Evolutionary conservation across 495 filamentous ascomycete species (phyloP).

Genomic region (Penicillium verhagenii): DNA sequence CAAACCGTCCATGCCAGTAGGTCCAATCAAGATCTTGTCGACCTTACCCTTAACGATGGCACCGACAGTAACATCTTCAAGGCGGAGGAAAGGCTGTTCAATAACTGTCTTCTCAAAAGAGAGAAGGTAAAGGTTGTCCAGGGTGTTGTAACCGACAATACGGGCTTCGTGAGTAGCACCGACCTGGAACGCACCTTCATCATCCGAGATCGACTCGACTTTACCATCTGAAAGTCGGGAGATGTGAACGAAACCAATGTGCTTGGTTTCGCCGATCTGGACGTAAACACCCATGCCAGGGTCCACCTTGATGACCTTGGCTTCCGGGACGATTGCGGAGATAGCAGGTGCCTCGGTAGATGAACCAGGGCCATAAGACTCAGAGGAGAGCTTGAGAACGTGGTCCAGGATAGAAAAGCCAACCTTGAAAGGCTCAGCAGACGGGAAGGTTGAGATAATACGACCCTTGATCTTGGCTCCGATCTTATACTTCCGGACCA

Average conservation of each 20-base stretch:
- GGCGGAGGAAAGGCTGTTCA: constrained; percentile 80
- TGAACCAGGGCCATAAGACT: constrained; percentile 39
- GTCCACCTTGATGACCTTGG: constrained; percentile 74
- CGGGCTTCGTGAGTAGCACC: constrained; percentile 77
- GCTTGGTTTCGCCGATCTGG: constrained; percentile 68
- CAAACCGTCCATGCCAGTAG: constrained; percentile 70
- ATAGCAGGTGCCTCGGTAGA: constrained; percentile 62
- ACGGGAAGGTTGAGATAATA: constrained; percentile 80
- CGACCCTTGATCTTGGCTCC: constrained; percentile 84
- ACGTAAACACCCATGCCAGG: constrained; percentile 76
- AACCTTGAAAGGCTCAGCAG: constrained; percentile 73
- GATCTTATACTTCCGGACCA: constrained; percentile 71
- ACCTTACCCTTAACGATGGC: constrained; percentile 79
- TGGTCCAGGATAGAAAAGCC: constrained; percentile 86
- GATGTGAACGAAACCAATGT: constrained; percentile 89
- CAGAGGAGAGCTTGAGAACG: constrained; percentile 62
- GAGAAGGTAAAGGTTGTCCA: constrained; percentile 84
- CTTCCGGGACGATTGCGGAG: constrained; percentile 72
- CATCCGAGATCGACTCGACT: constrained; percentile 72
- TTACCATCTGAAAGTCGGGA: constrained; percentile 85
- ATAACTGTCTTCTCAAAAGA: constrained; percentile 79
- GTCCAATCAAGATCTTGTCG: constrained; percentile 75
- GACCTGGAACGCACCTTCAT: constrained; percentile 72
- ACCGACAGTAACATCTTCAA: constrained; percentile 85
- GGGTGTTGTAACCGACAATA: constrained; percentile 77